A percentile compares a stretch with the other conserved stretches of the same genome.
These are phyloP conservation scores for Glycine soja DNA, from an alignment of 306 rosid species.

Conservation along the genomic window DNA sequence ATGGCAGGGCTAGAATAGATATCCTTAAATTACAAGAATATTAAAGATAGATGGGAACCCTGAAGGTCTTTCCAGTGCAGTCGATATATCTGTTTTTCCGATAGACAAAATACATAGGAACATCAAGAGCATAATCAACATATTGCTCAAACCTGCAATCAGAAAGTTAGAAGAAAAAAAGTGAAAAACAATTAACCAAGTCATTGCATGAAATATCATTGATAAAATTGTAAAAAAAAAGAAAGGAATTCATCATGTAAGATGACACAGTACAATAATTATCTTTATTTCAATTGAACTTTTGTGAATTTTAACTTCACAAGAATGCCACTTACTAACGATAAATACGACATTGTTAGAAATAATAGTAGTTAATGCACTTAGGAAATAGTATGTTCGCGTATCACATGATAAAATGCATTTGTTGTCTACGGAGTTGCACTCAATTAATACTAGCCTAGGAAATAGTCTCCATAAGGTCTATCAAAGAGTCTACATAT, in stretches of 20 bases:
- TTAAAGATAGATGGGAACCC: slow-evolving; percentile 72
- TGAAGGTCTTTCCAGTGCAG: slow-evolving; percentile 95
- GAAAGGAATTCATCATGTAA: neutral
- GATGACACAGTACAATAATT: neutral
- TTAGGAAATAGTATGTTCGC: neutral
- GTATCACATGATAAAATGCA: neutral
- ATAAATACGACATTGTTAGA: neutral
- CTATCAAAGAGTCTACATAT: neutral
- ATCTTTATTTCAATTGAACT: slow-evolving; percentile 6
- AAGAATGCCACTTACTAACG: slow-evolving; percentile 9
- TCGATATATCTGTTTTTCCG: slow-evolving; percentile 80
- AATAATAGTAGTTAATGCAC: neutral
- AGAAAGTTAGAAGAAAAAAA: slow-evolving; percentile 30
- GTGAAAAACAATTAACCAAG: slow-evolving; percentile 30
- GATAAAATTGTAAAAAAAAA: neutral
- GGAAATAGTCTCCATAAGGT: neutral
- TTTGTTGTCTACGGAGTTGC: neutral
- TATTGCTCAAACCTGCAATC: slow-evolving; percentile 90
- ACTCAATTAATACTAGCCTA: neutral
- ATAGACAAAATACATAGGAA: slow-evolving; percentile 95
- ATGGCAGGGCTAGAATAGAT: slow-evolving; percentile 34
- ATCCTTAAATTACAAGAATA: slow-evolving; percentile 47
- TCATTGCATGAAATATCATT: slow-evolving; percentile 35
- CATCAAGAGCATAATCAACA: slow-evolving; percentile 96
- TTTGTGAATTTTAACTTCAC: neutral